Percentiles rank a stretch among this genome's conserved stretches.
These are phyloP conservation scores for Sclerotinia minor DNA, from an alignment of 2,329 filamentous ascomycete genomes.

Conservation along the genomic window DNA sequence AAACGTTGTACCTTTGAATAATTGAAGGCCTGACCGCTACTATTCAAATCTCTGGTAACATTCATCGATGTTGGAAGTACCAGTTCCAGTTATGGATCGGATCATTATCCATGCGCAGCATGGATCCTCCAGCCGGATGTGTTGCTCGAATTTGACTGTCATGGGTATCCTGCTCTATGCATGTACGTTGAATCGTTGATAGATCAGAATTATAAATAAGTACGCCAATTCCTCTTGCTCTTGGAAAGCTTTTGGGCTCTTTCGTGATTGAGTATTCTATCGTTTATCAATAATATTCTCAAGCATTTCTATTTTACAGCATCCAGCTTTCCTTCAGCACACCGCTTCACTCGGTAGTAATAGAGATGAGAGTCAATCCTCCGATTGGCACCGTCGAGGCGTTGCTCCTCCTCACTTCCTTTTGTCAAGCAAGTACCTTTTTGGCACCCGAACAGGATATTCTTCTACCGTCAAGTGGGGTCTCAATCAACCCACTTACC, in stretches of 20 bases:
- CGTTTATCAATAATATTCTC: too few relatives aligned
- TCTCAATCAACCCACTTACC: neutral
- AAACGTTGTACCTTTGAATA: too few relatives aligned
- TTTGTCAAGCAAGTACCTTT: neutral
- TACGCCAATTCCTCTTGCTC: neutral
- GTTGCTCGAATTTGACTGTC: neutral
- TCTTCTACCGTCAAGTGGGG: neutral
- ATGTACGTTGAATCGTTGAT: neutral
- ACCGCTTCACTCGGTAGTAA: neutral
- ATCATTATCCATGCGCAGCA: neutral
- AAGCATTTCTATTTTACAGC: neutral
- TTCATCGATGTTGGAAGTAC: too few relatives aligned
- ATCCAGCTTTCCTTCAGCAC: neutral
- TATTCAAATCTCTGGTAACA: neutral
- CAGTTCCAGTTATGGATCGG: neutral
- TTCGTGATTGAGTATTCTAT: neutral
- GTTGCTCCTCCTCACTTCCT: conserved; percentile 8
- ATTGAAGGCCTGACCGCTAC: neutral
- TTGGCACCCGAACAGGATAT: conserved; percentile 16
- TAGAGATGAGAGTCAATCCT: neutral
- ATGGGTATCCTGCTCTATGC: neutral
- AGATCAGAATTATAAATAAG: neutral
- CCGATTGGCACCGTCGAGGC: neutral
- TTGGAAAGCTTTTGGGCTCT: neutral
- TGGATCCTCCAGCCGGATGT: neutral